phyloP scores from a whole-genome alignment of 371 early-diverging fungal species.

The Mortierella sp. region DNA sequence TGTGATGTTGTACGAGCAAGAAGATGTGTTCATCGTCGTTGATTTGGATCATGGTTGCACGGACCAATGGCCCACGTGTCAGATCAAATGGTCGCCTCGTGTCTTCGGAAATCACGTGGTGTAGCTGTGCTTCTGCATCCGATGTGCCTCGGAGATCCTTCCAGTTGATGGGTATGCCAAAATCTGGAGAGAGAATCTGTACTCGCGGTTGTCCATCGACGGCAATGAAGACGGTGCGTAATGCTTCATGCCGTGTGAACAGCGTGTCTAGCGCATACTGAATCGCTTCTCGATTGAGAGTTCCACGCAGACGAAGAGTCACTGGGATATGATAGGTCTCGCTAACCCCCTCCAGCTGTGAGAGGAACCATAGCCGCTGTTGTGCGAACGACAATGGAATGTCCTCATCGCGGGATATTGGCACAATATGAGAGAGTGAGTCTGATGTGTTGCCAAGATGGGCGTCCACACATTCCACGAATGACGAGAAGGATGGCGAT shows the following conservation, averaged over 20 bases:
- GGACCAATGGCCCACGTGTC: constrained; percentile 9
- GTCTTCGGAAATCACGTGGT: background rate
- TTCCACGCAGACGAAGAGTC: constrained; percentile 1
- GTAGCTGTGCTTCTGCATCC: background rate
- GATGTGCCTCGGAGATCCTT: background rate
- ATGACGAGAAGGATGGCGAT: background rate
- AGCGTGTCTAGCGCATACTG: background rate
- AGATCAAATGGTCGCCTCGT: background rate
- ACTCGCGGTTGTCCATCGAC: constrained; percentile 3
- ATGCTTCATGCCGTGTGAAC: constrained; percentile 5
- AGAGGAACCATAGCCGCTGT: constrained; percentile 10
- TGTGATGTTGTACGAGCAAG: constrained; percentile 5
- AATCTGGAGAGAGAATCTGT: constrained; percentile 1
- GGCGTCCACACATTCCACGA: background rate
- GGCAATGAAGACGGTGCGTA: constrained; percentile 6
- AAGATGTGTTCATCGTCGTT: constrained; percentile 12
- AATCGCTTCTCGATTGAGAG: background rate
- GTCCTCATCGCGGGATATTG: background rate
- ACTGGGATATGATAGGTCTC: constrained; percentile 9
- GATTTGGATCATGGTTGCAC: constrained; percentile 2
- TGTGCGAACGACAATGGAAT: constrained; percentile 8
- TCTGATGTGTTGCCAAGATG: background rate
- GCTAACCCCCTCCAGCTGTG: constrained; percentile 5
- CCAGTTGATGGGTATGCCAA: background rate
- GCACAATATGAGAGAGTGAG: background rate